Evolutionary conservation across 768 basidiomycete species (phyloP).

Genomic region (Phanerochaete sordida): DNA sequence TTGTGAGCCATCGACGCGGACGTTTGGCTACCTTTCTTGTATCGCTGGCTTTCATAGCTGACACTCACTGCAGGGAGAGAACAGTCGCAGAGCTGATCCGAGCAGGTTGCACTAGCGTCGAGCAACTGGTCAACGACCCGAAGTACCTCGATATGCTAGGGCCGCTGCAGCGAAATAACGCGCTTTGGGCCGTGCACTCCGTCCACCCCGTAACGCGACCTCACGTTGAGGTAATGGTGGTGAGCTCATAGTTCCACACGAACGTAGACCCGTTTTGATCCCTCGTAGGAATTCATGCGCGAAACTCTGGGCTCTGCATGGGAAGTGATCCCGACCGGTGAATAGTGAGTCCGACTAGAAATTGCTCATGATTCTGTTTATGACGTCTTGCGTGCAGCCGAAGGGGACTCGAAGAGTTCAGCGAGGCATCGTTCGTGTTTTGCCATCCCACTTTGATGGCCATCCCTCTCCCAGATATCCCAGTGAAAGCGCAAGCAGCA

Average conservation of each 20-base stretch:
- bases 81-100: background rate
- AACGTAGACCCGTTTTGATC: background rate
- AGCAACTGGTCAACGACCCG: background rate
- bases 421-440: background rate
- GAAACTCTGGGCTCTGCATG: conserved; percentile 42
- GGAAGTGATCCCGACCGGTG: conserved; percentile 48
- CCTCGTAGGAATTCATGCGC: conserved; percentile 33
- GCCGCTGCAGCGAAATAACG: background rate
- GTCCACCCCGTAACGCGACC: background rate
- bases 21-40: background rate
- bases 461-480: background rate
- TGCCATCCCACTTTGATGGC: background rate
- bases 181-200: background rate
- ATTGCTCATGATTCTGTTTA: background rate
- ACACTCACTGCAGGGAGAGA: background rate
- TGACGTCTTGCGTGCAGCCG: background rate
- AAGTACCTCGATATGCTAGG: background rate
- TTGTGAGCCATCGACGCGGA: background rate
- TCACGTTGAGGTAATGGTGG: background rate
- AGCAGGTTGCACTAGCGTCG: background rate
- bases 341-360: conserved; percentile 42
- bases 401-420: background rate
- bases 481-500: too few species aligned
- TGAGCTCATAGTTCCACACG: background rate
- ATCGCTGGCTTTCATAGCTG: background rate